Conservation (phyloP, 140 eudicot genomes). For the Ambrosia hybrid region DNA sequence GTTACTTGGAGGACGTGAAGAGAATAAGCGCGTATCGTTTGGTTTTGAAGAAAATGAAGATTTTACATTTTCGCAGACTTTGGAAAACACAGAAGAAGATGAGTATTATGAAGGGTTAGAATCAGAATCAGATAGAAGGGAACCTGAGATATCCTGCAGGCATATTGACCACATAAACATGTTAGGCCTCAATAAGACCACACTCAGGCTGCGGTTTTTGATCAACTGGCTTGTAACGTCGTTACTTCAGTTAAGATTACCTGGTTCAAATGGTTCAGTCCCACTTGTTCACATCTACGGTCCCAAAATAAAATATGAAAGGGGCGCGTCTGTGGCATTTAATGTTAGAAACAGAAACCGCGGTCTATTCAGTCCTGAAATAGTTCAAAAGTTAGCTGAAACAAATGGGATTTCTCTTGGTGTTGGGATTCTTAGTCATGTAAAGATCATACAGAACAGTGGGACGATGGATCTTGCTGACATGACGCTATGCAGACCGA, state of each 20-base stretch:
- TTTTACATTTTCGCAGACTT: slow-evolving; percentile 21
- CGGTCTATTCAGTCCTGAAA: slow-evolving; percentile 72
- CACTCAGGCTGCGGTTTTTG: slow-evolving; percentile 73
- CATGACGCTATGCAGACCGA: slow-evolving; percentile 79
- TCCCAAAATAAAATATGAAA: slow-evolving; percentile 87
- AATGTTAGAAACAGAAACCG: slow-evolving; percentile 68
- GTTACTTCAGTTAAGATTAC: slow-evolving; percentile 69
- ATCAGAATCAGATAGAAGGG: slow-evolving; percentile 63
- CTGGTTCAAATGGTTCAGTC: slow-evolving; percentile 46
- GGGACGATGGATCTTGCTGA: slow-evolving; percentile 58
- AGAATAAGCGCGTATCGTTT: slow-evolving; percentile 73
- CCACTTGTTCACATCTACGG: slow-evolving; percentile 93
- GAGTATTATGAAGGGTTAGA: slow-evolving; percentile 64
- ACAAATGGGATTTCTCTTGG: slow-evolving; percentile 78
- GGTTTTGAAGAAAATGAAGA: slow-evolving; percentile 62
- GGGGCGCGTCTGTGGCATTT: slow-evolving; percentile 95
- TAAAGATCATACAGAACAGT: slow-evolving; percentile 50
- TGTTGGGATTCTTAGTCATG: slow-evolving; percentile 84
- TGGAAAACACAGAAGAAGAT: slow-evolving; percentile 55
- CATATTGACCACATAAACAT: slow-evolving; percentile 89
- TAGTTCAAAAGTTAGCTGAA: slow-evolving; percentile 81
- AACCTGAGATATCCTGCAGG: slow-evolving; percentile 78
- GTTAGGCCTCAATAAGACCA: slow-evolving; percentile 88
- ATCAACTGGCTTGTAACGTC: slow-evolving; percentile 98
- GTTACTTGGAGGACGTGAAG: slow-evolving; percentile 72